Evolutionary conservation across 2,329 filamentous ascomycete genomes (phyloP), one percentile per base, ranked within the genome.

Genomic region (Pseudohalonectria lignicola): DNA sequence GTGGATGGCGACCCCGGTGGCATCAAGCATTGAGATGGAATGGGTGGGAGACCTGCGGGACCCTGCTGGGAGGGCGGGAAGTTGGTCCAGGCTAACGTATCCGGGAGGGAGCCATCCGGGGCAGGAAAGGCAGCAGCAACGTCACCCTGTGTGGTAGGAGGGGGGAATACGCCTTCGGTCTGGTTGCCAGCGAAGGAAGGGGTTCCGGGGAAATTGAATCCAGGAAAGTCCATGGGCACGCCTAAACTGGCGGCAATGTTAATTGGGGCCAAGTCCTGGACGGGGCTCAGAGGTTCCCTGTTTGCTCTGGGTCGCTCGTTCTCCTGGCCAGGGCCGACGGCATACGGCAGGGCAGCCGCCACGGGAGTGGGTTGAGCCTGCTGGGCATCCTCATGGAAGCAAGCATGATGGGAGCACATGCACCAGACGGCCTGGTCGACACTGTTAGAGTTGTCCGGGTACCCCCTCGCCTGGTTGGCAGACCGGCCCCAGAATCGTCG

Each of bases 321-420:
- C 49, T 75, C 71, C 56, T 75, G 71, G 31, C 48, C 55, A 31
- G 33, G 61, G 41, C 48, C 41, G 17, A 53, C 46, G 38, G 53
- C 44, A 29, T 53, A 43, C 32, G 51, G 28, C 17, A 46, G 38
- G 16, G 45, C 37, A 21, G 36, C 49, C 34, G 45, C 45, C 30
- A 18, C 36, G 35, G 32, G 16, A 26, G 30, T 16, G 37, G 20
- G 21, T 41, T 58, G 55, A 36, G 44, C 41, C 34, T 53, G 43
- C 40, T 54, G 55, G 20, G 49, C 55, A 47, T 75, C 63, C 51
- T 76, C 73, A 43, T 78, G 74, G 43, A 65, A 78, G 52, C 74
- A 78, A 38, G 74, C 74, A 53, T 78, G 74, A 47, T 78, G 74
- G 37, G 68, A 69, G 49, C 74, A 78, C 73, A 77, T 76, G 56